Percentiles rank a stretch among this genome's conserved stretches.
Evolutionary conservation across 768 basidiomycete genomes (phyloP).

Genomic region (Rhodosporidiobolus odoratus): DNA sequence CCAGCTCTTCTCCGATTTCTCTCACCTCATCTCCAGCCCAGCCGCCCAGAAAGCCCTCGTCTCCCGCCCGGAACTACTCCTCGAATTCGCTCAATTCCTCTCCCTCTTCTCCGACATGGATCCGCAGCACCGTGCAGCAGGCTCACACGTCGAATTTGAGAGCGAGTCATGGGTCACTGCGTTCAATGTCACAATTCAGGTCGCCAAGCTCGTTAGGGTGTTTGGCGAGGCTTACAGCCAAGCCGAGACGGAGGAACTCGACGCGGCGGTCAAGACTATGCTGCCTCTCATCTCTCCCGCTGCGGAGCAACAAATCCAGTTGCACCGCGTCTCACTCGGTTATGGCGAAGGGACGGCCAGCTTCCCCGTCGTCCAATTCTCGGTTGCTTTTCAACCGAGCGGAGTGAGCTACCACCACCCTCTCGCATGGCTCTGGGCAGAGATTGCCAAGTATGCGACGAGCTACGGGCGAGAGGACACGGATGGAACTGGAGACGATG

Average conservation of each 20-base stretch:
- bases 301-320: constrained; percentile 46
- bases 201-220: constrained; percentile 80
- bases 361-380: constrained; percentile 56
- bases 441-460: constrained; percentile 67
- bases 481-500: neutral
- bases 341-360: neutral
- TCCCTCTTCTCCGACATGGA: constrained; percentile 90
- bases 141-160: constrained; percentile 89
- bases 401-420: constrained; percentile 93
- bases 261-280: neutral
- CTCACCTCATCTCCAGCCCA: constrained; percentile 64
- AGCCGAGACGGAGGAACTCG: constrained; percentile 53
- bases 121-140: constrained; percentile 74
- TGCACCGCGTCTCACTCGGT: neutral
- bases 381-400: constrained; percentile 56
- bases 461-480: neutral
- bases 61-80: constrained; percentile 60
- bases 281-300: constrained; percentile 47
- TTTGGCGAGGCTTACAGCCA: constrained; percentile 76
- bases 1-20: constrained; percentile 67
- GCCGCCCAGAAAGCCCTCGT: constrained; percentile 72
- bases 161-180: constrained; percentile 94
- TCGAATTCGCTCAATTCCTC: constrained; percentile 53
- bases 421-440: constrained; percentile 81
- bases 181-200: constrained; percentile 86